Conservation (phyloP, 2,329 filamentous ascomycete genomes). For the Davidsoniella australis region DNA sequence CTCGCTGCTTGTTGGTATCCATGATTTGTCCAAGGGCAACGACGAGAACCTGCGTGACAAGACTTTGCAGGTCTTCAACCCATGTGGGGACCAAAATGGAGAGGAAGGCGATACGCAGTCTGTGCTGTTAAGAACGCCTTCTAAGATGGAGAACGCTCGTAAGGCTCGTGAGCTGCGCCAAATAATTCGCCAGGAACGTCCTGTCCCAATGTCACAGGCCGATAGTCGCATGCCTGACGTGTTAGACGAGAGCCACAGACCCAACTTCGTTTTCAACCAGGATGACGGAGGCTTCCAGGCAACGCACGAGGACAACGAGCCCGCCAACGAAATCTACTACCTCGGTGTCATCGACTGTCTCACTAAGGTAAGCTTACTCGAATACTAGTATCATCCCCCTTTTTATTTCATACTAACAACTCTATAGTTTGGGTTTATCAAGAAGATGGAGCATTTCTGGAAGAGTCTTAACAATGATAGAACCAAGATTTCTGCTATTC, state of each 20-base stretch:
- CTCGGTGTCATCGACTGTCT: constrained; percentile 96
- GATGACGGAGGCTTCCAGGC: constrained; percentile 89
- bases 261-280: constrained; percentile 68
- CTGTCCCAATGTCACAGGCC: constrained; percentile 77
- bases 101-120: constrained; percentile 43
- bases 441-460: constrained; percentile 92
- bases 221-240: constrained; percentile 80
- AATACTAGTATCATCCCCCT: neutral
- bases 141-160: constrained; percentile 76
- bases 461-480: constrained; percentile 78
- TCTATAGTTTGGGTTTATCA: constrained; percentile 71
- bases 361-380: constrained; percentile 58
- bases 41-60: constrained; percentile 84
- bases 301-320: constrained; percentile 73
- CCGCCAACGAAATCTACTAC: constrained; percentile 90
- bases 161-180: constrained; percentile 83
- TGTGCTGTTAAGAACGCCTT: constrained; percentile 72
- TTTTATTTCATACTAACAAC: constrained; percentile 16
- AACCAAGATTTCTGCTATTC: constrained; percentile 79
- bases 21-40: constrained; percentile 78
- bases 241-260: constrained; percentile 55
- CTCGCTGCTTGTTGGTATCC: constrained; percentile 83
- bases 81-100: constrained; percentile 34
- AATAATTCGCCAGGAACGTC: constrained; percentile 82
- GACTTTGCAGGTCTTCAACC: constrained; percentile 86